A percentile compares a stretch with the other conserved stretches of the same genome.
These are phyloP conservation scores for Cornus kousa DNA, from an alignment of 148 eudicot genomes.

Conservation along the genomic window DNA sequence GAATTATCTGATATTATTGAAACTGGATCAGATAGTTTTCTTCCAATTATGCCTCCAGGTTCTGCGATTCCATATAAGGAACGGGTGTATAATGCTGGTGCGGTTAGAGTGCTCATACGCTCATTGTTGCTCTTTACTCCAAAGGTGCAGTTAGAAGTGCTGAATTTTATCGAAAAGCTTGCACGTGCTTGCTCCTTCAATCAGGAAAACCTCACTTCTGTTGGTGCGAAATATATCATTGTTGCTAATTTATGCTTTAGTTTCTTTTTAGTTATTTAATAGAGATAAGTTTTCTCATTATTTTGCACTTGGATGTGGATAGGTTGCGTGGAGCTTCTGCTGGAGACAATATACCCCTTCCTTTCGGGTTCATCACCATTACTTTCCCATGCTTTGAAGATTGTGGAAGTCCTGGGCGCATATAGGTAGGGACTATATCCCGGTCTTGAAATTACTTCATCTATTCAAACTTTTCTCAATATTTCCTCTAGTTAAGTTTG, in stretches of 20 bases:
- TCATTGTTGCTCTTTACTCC: slow-evolving; percentile 94
- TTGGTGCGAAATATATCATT: slow-evolving; percentile 48
- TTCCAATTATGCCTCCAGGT: slow-evolving; percentile 62
- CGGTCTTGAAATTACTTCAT: slow-evolving; percentile 1
- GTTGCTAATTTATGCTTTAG: slow-evolving; percentile 10
- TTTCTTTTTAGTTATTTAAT: slow-evolving; percentile 2
- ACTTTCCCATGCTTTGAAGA: slow-evolving; percentile 73
- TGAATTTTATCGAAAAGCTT: slow-evolving; percentile 80
- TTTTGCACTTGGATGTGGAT: slow-evolving; percentile 18
- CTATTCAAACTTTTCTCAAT: not conserved
- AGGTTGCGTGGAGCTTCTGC: slow-evolving; percentile 97
- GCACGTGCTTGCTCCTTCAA: slow-evolving; percentile 87
- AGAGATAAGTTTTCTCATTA: slow-evolving; percentile 11
- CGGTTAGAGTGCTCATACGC: slow-evolving; percentile 76
- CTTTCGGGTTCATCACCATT: slow-evolving; percentile 78
- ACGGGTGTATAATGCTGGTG: slow-evolving; percentile 90
- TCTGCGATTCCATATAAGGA: slow-evolving; percentile 61
- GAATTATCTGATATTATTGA: slow-evolving; percentile 32
- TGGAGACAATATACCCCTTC: slow-evolving; percentile 87
- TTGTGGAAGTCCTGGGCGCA: slow-evolving; percentile 92
- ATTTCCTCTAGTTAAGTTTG: slow-evolving; percentile 8
- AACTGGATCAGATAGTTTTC: slow-evolving; percentile 50
- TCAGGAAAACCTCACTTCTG: slow-evolving; percentile 93
- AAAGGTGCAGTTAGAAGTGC: slow-evolving; percentile 88
- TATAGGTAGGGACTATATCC: slow-evolving; percentile 56